Base-by-base conservation (phyloP, 164 flowering plant species). In the Vitis rupestris region DNA sequence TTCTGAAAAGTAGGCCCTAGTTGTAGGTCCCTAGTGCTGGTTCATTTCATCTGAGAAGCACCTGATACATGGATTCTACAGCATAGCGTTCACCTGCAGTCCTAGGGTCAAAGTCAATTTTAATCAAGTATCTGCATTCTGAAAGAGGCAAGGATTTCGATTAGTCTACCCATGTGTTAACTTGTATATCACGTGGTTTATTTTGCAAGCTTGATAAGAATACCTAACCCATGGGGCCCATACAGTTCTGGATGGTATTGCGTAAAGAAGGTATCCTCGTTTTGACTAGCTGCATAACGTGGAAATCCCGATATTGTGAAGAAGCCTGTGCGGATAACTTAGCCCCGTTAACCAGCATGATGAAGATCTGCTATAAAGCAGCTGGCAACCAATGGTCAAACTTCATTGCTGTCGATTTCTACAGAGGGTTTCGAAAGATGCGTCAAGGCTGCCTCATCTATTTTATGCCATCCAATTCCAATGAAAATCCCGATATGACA, bases 81-180 rank as follows among this genome's bases (percentile, higher is more conserved):
- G 23, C 91, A 13, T 98, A 95, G 67, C 93, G 98, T 72, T 75
- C 93, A 81, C 98, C 91, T 83, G 90, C 97, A 29, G 99, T 93
- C 73, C 98, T 96, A 57, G 99, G 93, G 82, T 78, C 93, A 84
- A 95, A 93, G 77, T 87, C 98, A 54, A 97, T 93, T 69, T 79
- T 95, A 72, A 54, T 78, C 19, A 79, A 81, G 99, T 95, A 63
- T 78, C 79, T 87, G 19, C 78, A 75, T 59, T 71, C 92, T 66
- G 94, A 86, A 72, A 82, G 87, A 79, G 85, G 84, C 76, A 87
- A 73, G 66, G 89, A 90, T 49, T 74, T 93, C 71, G 99, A 95
- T 82, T 94, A 86, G 66, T 71, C 96, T 68, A 91, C 99, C 72
- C 97, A 88, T 81, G 82, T 76, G 68, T 80, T 95, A 86, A 89